phyloP scores from a whole-genome alignment of 1,139 yeast species.

The Sugiyamaella grinbergsii region DNA sequence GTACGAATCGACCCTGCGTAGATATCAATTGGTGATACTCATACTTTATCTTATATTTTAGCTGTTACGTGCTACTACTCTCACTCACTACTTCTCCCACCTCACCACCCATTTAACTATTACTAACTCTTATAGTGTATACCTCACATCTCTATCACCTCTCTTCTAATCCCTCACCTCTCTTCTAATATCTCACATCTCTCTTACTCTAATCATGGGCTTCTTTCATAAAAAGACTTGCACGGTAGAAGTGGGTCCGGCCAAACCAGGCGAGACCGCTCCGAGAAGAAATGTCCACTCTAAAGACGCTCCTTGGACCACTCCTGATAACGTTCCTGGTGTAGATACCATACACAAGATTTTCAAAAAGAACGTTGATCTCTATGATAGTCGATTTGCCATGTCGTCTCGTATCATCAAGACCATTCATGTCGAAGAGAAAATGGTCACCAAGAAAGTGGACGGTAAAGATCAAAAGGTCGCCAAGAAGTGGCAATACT shows the following conservation, averaged over 20 bases:
- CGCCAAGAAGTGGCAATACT: conserved; percentile 86
- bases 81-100: too few relatives aligned
- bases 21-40: too few relatives aligned
- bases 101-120: too few relatives aligned
- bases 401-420: conserved; percentile 81
- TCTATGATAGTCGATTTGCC: conserved; percentile 56
- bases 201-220: too few relatives aligned
- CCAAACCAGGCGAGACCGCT: conserved; percentile 84
- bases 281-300: conserved; percentile 76
- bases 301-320: conserved; percentile 50
- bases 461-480: conserved; percentile 73
- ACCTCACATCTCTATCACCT: too few relatives aligned
- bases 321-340: conserved; percentile 41
- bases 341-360: conserved; percentile 68
- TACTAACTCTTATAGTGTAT: too few relatives aligned
- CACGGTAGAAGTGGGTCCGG: conserved; percentile 76
- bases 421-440: conserved; percentile 75
- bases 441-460: conserved; percentile 69
- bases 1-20: too few relatives aligned
- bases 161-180: not conserved
- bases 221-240: conserved; percentile 35
- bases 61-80: too few relatives aligned
- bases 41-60: too few relatives aligned
- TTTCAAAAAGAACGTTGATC: conserved; percentile 61
- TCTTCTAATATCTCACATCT: not conserved